Conservation (phyloP, 768 basidiomycete species). For the Botryobasidium botryosum region DNA sequence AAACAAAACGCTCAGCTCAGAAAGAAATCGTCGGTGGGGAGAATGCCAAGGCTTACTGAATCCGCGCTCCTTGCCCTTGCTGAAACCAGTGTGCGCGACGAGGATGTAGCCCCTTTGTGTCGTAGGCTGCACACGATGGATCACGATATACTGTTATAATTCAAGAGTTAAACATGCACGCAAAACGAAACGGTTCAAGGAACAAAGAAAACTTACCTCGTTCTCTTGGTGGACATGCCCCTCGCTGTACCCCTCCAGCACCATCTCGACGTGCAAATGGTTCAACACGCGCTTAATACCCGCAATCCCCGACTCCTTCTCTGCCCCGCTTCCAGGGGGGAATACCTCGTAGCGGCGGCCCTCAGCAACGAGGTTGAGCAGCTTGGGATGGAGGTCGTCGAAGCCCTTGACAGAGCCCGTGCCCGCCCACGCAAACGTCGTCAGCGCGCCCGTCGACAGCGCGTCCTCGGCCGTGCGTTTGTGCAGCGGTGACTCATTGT, state of each 20-base stretch:
- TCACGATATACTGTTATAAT: conserved; percentile 60
- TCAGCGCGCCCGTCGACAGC: conserved; percentile 84
- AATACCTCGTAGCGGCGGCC: conserved; percentile 54
- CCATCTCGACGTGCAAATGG: conserved; percentile 81
- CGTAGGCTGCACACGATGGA: conserved; percentile 79
- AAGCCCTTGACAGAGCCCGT: conserved; percentile 93
- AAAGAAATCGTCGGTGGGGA: background rate
- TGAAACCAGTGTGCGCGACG: conserved; percentile 83
- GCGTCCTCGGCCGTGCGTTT: conserved; percentile 92
- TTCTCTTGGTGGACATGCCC: conserved; percentile 96
- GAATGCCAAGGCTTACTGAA: conserved; percentile 36
- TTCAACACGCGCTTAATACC: conserved; percentile 55
- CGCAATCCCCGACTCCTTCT: conserved; percentile 23
- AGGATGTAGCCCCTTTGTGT: conserved; percentile 87
- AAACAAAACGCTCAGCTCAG: background rate
- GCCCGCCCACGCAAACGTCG: conserved; percentile 75
- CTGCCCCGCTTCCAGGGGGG: conserved; percentile 30
- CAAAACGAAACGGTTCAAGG: background rate
- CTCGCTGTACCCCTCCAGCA: conserved; percentile 69
- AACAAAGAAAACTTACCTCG: conserved; percentile 40
- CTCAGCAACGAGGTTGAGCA: conserved; percentile 80
- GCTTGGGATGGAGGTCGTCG: conserved; percentile 90
- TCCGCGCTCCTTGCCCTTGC: conserved; percentile 70
- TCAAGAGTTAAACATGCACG: background rate
- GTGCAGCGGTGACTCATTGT: conserved; percentile 82